Conservation (phyloP, 192 early-diverging fungal genomes). For the Umbelopsis ramanniana region DNA sequence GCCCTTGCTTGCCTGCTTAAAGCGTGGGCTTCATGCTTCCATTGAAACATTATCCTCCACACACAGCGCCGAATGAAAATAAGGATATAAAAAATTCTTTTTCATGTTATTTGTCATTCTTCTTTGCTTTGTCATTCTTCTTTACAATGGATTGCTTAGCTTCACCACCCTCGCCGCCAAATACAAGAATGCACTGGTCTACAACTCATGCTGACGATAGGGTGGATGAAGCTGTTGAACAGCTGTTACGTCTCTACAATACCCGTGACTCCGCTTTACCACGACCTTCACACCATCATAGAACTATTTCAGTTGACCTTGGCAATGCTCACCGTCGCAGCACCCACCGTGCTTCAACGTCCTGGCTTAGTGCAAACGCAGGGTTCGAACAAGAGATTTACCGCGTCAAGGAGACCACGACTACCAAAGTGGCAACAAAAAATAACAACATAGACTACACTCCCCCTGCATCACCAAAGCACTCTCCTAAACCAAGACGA, state of each 20-base stretch:
- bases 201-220: background rate
- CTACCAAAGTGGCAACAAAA: background rate
- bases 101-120: background rate
- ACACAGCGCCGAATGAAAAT: background rate
- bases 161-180: background rate
- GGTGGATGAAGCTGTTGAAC: slow-evolving; percentile 2
- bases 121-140: background rate
- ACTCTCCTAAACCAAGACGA: background rate
- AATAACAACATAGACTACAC: background rate
- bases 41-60: too few species aligned
- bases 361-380: slow-evolving; percentile 1
- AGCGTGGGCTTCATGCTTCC: too few species aligned
- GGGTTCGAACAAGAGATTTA: background rate
- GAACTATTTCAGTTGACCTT: background rate
- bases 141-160: slow-evolving; percentile 1
- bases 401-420: background rate
- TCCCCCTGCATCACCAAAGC: background rate
- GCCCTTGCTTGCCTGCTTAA: too few species aligned
- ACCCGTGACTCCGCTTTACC: background rate
- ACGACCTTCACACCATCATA: background rate
- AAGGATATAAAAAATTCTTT: background rate
- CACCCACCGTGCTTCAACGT: background rate
- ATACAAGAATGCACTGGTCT: background rate
- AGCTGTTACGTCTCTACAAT: background rate
- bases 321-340: background rate